A percentile compares a stretch with the other conserved stretches of the same genome.
Conservation (phyloP, 345 rosid genomes). For the Hirschfeldia incana region DNA sequence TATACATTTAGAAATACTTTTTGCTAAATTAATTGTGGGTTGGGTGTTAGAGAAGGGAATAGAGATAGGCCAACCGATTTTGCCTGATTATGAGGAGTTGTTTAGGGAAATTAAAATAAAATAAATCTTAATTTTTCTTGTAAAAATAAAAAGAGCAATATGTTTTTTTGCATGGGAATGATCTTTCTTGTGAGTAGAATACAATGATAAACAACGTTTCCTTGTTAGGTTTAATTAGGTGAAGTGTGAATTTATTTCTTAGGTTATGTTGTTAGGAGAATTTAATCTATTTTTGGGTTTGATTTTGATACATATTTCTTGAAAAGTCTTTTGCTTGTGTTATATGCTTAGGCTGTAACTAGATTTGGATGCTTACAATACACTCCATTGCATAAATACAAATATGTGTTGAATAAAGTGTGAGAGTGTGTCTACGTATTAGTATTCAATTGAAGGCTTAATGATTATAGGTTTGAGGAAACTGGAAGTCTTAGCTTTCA, state of each 20-base stretch:
- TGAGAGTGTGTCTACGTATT: slow-evolving; percentile 30
- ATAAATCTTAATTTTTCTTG: background rate
- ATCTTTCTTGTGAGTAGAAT: slow-evolving; percentile 10
- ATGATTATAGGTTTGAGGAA: slow-evolving; percentile 34
- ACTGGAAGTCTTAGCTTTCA: slow-evolving; percentile 39
- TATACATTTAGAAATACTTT: background rate
- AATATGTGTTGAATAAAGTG: background rate
- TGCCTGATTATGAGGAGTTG: slow-evolving; percentile 40
- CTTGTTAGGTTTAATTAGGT: slow-evolving; percentile 28
- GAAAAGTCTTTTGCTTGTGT: slow-evolving; percentile 32
- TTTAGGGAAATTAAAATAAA: slow-evolving; percentile 17
- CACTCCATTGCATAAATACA: slow-evolving; percentile 29
- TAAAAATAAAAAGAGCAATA: slow-evolving; percentile 7
- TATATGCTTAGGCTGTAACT: slow-evolving; percentile 22
- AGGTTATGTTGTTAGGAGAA: slow-evolving; percentile 30
- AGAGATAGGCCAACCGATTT: slow-evolving; percentile 54
- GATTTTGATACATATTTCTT: slow-evolving; percentile 18
- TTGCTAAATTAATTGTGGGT: slow-evolving; percentile 32
- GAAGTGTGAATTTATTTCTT: slow-evolving; percentile 26
- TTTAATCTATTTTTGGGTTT: background rate
- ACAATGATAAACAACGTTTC: background rate
- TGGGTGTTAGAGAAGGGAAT: slow-evolving; percentile 36
- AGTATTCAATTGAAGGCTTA: slow-evolving; percentile 29
- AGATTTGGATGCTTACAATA: slow-evolving; percentile 30
- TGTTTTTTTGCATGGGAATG: slow-evolving; percentile 24